Evolutionary conservation across 345 rosid species (phyloP).

Genomic region (Sapria himalayana): DNA sequence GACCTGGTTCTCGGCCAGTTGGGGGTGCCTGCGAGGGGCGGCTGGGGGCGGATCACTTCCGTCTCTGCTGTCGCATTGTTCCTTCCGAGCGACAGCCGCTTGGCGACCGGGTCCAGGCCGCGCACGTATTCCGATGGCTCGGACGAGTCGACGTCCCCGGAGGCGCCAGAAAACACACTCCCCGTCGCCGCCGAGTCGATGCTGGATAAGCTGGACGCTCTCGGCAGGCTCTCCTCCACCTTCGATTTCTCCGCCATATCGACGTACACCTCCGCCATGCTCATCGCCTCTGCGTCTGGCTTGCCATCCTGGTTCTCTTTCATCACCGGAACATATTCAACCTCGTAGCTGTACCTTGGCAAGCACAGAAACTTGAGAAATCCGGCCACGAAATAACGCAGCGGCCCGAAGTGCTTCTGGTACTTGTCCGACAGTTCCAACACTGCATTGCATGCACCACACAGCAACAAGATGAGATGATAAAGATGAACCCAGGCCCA

Average conservation of each 20-base stretch:
- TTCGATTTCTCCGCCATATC: slow-evolving; percentile 73
- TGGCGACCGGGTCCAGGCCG: slow-evolving; percentile 73
- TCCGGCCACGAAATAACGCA: slow-evolving; percentile 95
- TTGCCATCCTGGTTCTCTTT: slow-evolving; percentile 51
- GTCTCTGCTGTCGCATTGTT: slow-evolving; percentile 49
- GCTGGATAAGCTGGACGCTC: slow-evolving; percentile 93
- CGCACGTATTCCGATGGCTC: slow-evolving; percentile 95
- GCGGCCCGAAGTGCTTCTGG: slow-evolving; percentile 85
- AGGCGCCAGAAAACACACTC: slow-evolving; percentile 45
- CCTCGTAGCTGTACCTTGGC: slow-evolving; percentile 87
- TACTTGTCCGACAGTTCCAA: slow-evolving; percentile 88
- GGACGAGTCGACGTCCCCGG: slow-evolving; percentile 64
- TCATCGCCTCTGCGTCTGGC: slow-evolving; percentile 25
- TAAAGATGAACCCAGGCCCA: background rate
- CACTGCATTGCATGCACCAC: slow-evolving; percentile 26
- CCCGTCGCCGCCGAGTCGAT: slow-evolving; percentile 91
- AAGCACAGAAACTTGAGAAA: slow-evolving; percentile 82
- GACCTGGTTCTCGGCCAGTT: slow-evolving; percentile 97
- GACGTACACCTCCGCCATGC: slow-evolving; percentile 60
- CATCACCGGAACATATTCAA: slow-evolving; percentile 78
- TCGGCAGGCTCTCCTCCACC: slow-evolving; percentile 69
- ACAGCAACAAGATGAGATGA: background rate
- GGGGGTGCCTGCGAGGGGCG: slow-evolving; percentile 63
- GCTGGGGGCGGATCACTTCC: slow-evolving; percentile 77
- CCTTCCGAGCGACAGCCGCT: slow-evolving; percentile 69